These are phyloP conservation scores for Sextonia rubra DNA, from an alignment of 164 flowering plant genomes.

Conservation along the genomic window DNA sequence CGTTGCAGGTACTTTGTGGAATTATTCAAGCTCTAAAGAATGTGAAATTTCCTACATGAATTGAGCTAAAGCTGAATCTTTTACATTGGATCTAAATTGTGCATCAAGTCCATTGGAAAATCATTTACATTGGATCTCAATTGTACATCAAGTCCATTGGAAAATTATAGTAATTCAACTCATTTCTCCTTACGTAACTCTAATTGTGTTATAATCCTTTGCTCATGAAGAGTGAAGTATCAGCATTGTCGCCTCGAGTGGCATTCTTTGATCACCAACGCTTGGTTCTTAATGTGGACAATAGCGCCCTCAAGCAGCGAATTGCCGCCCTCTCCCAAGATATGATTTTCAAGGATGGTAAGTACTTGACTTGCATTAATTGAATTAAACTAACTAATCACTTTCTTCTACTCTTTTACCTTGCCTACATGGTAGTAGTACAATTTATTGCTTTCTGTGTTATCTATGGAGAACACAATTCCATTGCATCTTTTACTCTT, in stretches of 20 bases:
- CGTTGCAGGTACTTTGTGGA: conserved; percentile 45
- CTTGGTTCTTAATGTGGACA: conserved; percentile 65
- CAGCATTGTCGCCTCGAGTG: conserved; percentile 68
- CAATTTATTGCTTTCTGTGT: no score
- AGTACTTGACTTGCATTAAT: conserved; percentile 1
- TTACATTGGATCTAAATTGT: no score
- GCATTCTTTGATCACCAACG: conserved; percentile 77
- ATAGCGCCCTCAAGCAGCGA: conserved; percentile 69
- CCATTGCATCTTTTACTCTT: no score
- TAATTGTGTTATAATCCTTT: background rate
- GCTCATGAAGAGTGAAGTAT: conserved; percentile 50
- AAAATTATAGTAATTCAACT: background rate
- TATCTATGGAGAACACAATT: no score
- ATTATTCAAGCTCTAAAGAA: background rate
- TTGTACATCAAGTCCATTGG: background rate
- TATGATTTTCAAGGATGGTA: conserved; percentile 82
- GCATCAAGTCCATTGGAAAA: background rate
- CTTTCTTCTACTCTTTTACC: background rate
- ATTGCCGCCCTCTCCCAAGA: conserved; percentile 81
- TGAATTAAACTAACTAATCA: background rate
- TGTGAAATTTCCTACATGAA: no score
- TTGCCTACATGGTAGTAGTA: background rate
- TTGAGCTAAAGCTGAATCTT: no score
- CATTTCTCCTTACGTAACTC: background rate
- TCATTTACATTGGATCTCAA: background rate